Evolutionary conservation across 176 grass and related monocot species (phyloP).

Genomic region (Chrysopogon serrulatus): DNA sequence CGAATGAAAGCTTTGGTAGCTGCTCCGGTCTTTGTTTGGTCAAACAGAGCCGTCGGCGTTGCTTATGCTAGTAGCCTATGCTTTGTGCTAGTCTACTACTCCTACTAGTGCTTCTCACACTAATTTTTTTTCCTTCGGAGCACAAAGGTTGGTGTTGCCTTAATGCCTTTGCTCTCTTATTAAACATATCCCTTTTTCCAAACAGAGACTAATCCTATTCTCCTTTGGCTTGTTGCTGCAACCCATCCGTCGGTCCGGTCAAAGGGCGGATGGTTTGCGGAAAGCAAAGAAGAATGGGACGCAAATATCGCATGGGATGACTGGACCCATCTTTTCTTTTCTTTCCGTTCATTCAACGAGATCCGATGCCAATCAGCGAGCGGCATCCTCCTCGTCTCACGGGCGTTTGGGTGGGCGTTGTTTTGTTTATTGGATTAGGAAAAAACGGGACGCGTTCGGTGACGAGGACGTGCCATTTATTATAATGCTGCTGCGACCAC

Average conservation of each 20-base stretch:
- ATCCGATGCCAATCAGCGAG: constrained; percentile 7
- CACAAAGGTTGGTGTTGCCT: neutral
- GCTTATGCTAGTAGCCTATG: neutral
- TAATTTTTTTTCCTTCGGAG: neutral
- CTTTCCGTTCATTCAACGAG: neutral
- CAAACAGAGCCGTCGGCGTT: constrained; percentile 18
- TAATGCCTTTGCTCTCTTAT: neutral
- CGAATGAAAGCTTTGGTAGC: neutral
- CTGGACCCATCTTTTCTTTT: neutral
- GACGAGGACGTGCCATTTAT: neutral
- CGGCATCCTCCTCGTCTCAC: neutral
- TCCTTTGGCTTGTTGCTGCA: neutral
- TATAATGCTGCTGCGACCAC: neutral
- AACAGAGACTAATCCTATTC: neutral
- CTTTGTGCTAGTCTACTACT: neutral
- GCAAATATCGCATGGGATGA: neutral
- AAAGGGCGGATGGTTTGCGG: constrained; percentile 1
- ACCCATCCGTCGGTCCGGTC: constrained; percentile 1
- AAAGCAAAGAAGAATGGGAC: neutral
- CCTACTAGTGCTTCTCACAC: neutral
- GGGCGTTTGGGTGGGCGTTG: neutral
- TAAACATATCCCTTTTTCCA: neutral
- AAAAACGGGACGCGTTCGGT: neutral
- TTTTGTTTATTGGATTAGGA: too few species aligned
- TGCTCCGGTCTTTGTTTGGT: constrained; percentile 22